These are phyloP conservation scores for Lactarius pseudohatsudake DNA, from an alignment of 768 basidiomycete genomes.

Conservation along the genomic window DNA sequence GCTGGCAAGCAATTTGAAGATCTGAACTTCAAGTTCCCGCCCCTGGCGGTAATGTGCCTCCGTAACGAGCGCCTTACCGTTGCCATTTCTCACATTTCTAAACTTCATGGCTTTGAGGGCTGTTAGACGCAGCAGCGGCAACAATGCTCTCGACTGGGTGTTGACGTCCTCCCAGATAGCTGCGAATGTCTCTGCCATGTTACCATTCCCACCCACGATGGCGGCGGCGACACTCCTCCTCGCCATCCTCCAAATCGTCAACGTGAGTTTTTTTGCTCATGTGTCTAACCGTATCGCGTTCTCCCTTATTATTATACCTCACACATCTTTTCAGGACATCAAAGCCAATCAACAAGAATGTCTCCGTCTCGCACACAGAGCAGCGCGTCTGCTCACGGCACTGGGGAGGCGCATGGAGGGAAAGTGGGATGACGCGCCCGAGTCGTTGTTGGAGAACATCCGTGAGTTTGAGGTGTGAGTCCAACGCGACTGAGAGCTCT, in stretches of 20 bases:
- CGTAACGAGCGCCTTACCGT: background rate
- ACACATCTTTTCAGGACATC: constrained; percentile 21
- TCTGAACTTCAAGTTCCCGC: background rate
- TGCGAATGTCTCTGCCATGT: constrained; percentile 15
- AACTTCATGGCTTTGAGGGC: constrained; percentile 22
- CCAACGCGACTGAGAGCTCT: background rate
- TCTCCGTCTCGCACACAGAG: constrained; percentile 24
- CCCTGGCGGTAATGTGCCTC: background rate
- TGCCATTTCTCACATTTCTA: background rate
- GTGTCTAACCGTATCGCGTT: background rate
- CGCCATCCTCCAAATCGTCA: constrained; percentile 25
- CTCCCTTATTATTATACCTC: background rate
- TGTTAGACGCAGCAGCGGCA: constrained; percentile 22
- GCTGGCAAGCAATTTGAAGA: too few relatives aligned
- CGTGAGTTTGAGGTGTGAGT: constrained; percentile 30
- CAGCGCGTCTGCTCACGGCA: constrained; percentile 25
- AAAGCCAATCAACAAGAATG: constrained; percentile 30
- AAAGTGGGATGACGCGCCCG: constrained; percentile 30
- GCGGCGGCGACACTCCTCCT: constrained; percentile 25
- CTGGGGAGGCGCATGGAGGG: constrained; percentile 31
- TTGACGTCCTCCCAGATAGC: constrained; percentile 21
- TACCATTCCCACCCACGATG: constrained; percentile 26
- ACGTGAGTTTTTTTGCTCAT: constrained; percentile 15
- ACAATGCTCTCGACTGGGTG: constrained; percentile 25
- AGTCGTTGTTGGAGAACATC: constrained; percentile 29